A percentile compares a stretch with the other conserved stretches of the same genome.
Conservation (phyloP, 345 rosid species). For the Populus tremula region DNA sequence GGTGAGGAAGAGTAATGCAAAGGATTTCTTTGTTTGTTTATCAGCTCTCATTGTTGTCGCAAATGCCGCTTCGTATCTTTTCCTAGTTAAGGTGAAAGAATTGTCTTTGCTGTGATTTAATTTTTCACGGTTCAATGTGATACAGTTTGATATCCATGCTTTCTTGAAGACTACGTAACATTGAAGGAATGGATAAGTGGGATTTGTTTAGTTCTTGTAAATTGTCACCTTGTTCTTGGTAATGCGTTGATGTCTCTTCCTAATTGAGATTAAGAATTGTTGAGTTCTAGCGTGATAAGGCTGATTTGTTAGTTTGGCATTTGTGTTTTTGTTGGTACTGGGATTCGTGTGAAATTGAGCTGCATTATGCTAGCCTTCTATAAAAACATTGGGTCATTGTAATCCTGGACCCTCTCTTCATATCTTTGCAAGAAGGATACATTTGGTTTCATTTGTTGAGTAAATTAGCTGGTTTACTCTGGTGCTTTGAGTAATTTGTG, state of each 20-base stretch:
- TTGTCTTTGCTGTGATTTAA: not conserved
- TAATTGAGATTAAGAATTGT: not conserved
- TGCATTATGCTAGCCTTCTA: not conserved
- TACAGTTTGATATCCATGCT: not conserved
- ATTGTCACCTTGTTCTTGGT: not conserved
- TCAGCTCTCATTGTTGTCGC: conserved; percentile 35
- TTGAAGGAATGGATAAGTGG: not conserved
- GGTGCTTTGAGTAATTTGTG: not conserved
- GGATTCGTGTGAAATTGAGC: not conserved
- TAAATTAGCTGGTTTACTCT: not conserved
- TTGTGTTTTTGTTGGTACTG: not conserved
- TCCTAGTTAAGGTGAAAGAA: conserved; percentile 47
- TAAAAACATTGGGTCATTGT: not conserved
- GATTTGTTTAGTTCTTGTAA: not conserved
- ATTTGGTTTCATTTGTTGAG: not conserved
- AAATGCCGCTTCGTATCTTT: conserved; percentile 24
- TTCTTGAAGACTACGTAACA: not conserved
- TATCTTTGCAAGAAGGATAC: not conserved
- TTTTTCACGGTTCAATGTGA: not conserved
- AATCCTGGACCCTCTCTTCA: not conserved
- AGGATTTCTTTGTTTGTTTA: conserved; percentile 31
- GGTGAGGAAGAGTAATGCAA: conserved; percentile 39
- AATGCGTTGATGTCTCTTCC: not conserved
- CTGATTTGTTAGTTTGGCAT: not conserved
- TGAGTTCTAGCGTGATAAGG: not conserved